phyloP scores from a whole-genome alignment of 805 yeast genomes.

The Cyberlindnera maclurae region DNA sequence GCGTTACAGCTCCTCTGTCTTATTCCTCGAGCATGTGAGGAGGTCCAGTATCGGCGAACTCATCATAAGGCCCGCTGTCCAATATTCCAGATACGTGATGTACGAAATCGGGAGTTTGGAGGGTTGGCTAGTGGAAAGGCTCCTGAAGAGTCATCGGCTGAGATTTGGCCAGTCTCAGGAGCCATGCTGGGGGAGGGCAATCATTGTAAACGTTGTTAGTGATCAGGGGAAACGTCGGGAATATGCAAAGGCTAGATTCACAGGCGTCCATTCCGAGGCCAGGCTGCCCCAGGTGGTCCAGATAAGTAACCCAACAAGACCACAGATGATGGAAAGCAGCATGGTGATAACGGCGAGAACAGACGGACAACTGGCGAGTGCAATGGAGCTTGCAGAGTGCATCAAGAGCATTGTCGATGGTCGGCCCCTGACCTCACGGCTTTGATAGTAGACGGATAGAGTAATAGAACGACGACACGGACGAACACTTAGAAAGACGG shows the following conservation, averaged over 20 bases:
- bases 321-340: neutral
- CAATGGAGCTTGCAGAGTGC: neutral
- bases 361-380: neutral
- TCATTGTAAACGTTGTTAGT: neutral
- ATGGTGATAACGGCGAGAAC: neutral
- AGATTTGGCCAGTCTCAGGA: neutral
- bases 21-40: conserved; percentile 1
- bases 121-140: neutral
- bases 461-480: too few relatives aligned
- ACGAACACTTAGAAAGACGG: too few relatives aligned
- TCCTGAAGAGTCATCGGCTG: neutral
- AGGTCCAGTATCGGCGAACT: neutral
- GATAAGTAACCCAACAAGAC: neutral
- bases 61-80: neutral
- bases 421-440: neutral
- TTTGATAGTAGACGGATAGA: too few relatives aligned
- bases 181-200: neutral
- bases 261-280: neutral
- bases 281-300: neutral
- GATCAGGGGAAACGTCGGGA: neutral
- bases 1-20: neutral
- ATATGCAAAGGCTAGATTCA: neutral
- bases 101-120: neutral
- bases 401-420: neutral
- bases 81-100: neutral